Evolutionary conservation across 768 basidiomycete species (phyloP).

Genomic region (Lactifluus pinguis): DNA sequence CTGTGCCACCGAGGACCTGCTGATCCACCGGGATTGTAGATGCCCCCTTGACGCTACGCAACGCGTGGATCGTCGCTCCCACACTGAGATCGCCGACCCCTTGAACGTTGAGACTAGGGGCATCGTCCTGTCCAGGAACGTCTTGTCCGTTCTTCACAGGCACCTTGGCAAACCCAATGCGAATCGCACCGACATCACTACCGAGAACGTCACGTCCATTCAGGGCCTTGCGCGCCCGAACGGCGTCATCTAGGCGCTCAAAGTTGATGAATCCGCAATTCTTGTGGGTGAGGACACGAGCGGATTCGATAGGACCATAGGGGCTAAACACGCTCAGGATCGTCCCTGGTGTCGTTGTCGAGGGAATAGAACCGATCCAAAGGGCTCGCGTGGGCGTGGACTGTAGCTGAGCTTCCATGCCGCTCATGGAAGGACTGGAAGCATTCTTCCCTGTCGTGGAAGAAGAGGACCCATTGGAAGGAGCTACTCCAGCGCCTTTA

Average conservation of each 20-base stretch:
- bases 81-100: constrained; percentile 81
- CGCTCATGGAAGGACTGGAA: constrained; percentile 46
- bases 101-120: constrained; percentile 56
- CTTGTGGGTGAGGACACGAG: constrained; percentile 92
- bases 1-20: constrained; percentile 81
- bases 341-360: constrained; percentile 88
- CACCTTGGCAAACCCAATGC: constrained; percentile 95
- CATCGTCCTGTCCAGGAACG: constrained; percentile 52
- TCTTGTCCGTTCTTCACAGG: constrained; percentile 83
- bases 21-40: constrained; percentile 87
- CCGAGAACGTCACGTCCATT: constrained; percentile 95
- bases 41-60: constrained; percentile 86
- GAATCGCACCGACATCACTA: constrained; percentile 91
- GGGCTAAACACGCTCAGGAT: constrained; percentile 95
- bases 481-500: constrained; percentile 57
- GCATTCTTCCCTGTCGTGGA: constrained; percentile 39
- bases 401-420: constrained; percentile 80
- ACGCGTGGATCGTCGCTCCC: constrained; percentile 79
- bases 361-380: constrained; percentile 97
- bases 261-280: constrained; percentile 98
- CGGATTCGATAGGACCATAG: constrained; percentile 96
- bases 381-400: constrained; percentile 89
- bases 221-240: constrained; percentile 88
- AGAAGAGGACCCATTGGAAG: constrained; percentile 58
- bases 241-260: constrained; percentile 93